phyloP scores from a whole-genome alignment of 176 grass and related monocot species.

The Chrysopogon serrulatus region DNA sequence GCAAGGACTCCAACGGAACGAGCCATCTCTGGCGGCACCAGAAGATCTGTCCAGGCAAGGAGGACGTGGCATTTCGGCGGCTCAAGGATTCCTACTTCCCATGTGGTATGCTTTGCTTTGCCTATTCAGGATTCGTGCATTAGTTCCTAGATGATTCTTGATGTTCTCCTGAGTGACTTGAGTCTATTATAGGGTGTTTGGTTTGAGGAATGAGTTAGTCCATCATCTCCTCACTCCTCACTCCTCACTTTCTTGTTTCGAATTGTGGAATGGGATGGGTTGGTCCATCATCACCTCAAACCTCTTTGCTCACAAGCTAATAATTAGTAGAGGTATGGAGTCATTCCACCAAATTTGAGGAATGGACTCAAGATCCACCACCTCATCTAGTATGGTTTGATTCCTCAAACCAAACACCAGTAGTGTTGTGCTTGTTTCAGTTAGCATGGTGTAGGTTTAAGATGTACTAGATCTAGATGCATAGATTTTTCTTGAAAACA shows the following conservation, averaged over 20 bases:
- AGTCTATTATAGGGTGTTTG: no score
- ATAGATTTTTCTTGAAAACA: neutral
- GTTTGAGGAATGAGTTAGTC: no score
- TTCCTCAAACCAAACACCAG: no score
- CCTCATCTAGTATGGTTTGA: no score
- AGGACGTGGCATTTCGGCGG: neutral
- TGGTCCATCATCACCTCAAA: no score
- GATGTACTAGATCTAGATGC: constrained; percentile 14
- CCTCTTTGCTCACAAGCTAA: no score
- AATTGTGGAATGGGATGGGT: no score
- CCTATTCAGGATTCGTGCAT: neutral
- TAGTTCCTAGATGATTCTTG: neutral
- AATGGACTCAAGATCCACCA: no score
- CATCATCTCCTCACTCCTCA: no score
- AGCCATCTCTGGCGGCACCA: constrained; percentile 58
- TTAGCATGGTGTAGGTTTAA: neutral
- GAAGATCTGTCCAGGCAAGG: constrained; percentile 50
- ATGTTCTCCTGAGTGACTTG: neutral
- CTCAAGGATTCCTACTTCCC: constrained; percentile 48
- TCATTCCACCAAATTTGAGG: no score
- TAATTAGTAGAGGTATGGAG: no score
- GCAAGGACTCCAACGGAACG: constrained; percentile 56
- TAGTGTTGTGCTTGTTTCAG: neutral
- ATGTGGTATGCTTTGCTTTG: constrained; percentile 21
- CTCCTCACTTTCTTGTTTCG: no score